phyloP scores from a whole-genome alignment of 75 land plant species.

The Pinus albicaulis region DNA sequence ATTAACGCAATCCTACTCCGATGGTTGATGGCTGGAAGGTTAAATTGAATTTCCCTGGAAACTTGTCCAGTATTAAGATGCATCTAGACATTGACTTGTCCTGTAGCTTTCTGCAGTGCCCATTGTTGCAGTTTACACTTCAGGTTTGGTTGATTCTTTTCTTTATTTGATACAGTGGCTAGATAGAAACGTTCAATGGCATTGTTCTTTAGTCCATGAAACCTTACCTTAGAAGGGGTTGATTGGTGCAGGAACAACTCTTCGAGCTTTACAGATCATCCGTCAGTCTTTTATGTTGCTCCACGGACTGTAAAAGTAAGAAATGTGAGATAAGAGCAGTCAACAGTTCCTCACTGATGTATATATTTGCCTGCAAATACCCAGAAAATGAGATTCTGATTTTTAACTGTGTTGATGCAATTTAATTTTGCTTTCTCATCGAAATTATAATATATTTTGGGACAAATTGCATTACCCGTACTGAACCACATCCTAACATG shows the following conservation, averaged over 20 bases:
- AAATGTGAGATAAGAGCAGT: not conserved
- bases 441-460: not conserved
- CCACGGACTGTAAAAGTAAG: not conserved
- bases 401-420: not conserved
- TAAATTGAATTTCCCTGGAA: not conserved
- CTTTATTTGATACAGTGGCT: not conserved
- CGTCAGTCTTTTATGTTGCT: not conserved
- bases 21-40: not conserved
- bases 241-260: too few relatives aligned
- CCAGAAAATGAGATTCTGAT: not conserved
- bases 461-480: not conserved
- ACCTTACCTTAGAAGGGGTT: too few relatives aligned
- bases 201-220: not conserved
- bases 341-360: not conserved
- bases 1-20: not conserved
- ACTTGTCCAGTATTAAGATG: not conserved
- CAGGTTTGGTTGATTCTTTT: constrained; percentile 2
- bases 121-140: not conserved
- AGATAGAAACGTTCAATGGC: not conserved
- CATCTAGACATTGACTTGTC: not conserved
- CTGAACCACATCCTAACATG: too few relatives aligned
- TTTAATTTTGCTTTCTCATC: not conserved
- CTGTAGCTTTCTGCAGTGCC: not conserved
- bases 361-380: not conserved
- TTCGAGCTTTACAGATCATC: not conserved